phyloP scores from a whole-genome alignment of 768 basidiomycete species.

The Hypsizygus marmoreus region DNA sequence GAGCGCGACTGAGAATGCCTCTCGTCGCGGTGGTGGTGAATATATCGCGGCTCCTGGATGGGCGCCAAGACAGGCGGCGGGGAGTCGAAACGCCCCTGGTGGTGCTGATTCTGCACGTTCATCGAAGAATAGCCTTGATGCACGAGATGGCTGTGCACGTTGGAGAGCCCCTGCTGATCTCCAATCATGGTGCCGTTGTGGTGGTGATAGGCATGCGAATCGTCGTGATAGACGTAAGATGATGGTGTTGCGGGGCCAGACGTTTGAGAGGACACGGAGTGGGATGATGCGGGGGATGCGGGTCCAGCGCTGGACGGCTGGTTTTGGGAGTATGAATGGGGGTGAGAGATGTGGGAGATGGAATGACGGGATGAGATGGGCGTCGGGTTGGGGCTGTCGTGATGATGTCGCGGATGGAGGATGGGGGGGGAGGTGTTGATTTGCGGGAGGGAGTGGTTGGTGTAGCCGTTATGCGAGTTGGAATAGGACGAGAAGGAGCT shows the following conservation, averaged over 20 bases:
- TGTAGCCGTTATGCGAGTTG: constrained; percentile 27
- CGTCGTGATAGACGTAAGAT: constrained; percentile 52
- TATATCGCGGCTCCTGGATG: constrained; percentile 47
- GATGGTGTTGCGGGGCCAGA: constrained; percentile 47
- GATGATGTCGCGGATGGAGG: constrained; percentile 18
- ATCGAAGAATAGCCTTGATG: constrained; percentile 23
- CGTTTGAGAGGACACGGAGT: constrained; percentile 46
- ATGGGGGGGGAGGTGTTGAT: constrained; percentile 22
- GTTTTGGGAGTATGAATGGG: constrained; percentile 43
- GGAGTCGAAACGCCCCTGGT: constrained; percentile 42
- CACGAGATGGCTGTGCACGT: constrained; percentile 18
- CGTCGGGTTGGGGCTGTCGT: constrained; percentile 25
- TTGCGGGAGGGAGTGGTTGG: constrained; percentile 21
- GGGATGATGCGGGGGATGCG: constrained; percentile 53
- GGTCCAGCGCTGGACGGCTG: constrained; percentile 39
- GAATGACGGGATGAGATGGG: constrained; percentile 56
- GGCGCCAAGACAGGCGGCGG: constrained; percentile 60
- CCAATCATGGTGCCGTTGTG: constrained; percentile 23
- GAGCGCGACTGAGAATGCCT: constrained; percentile 34
- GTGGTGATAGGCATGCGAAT: constrained; percentile 43
- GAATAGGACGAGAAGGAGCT: constrained; percentile 37
- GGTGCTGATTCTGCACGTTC: constrained; percentile 17
- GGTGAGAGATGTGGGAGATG: constrained; percentile 61
- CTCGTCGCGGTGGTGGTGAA: constrained; percentile 34
- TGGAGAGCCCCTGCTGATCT: constrained; percentile 28